Conservation (phyloP, 169 alveolate species). For the Cryptosporidium bovis region DNA sequence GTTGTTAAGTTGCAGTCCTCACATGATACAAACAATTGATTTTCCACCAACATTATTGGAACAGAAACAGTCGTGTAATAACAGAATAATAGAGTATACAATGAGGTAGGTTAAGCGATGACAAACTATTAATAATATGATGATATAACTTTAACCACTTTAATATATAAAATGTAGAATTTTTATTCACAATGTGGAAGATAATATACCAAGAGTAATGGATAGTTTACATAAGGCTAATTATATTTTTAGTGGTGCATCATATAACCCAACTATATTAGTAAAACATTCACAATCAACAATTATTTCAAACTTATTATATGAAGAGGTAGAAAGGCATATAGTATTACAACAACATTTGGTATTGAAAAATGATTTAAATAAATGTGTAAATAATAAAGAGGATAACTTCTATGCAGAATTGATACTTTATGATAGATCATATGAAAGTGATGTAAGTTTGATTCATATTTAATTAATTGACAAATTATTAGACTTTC, state of each 20-base stretch:
- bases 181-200: conserved; percentile 42
- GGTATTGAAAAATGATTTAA: neutral
- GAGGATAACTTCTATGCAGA: conserved; percentile 59
- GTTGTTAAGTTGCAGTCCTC: conserved; percentile 62
- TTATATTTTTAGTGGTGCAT: conserved; percentile 18
- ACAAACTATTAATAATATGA: neutral
- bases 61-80: conserved; percentile 20
- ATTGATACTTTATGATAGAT: conserved; percentile 44
- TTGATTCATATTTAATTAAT: neutral
- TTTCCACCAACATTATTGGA: conserved; percentile 65
- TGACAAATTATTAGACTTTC: neutral
- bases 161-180: neutral
- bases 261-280: conserved; percentile 18
- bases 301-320: conserved; percentile 17
- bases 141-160: too few relatives aligned
- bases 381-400: conserved; percentile 8
- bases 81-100: conserved; percentile 15
- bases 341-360: conserved; percentile 33
- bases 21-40: conserved; percentile 35
- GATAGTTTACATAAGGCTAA: conserved; percentile 19
- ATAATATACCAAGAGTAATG: conserved; percentile 18
- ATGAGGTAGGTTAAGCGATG: conserved; percentile 40
- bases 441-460: conserved; percentile 69
- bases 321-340: conserved; percentile 53
- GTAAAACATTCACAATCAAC: conserved; percentile 12